Evolutionary conservation across 257 asterid genomes (phyloP).

Genomic region (Penstemon eatonii): DNA sequence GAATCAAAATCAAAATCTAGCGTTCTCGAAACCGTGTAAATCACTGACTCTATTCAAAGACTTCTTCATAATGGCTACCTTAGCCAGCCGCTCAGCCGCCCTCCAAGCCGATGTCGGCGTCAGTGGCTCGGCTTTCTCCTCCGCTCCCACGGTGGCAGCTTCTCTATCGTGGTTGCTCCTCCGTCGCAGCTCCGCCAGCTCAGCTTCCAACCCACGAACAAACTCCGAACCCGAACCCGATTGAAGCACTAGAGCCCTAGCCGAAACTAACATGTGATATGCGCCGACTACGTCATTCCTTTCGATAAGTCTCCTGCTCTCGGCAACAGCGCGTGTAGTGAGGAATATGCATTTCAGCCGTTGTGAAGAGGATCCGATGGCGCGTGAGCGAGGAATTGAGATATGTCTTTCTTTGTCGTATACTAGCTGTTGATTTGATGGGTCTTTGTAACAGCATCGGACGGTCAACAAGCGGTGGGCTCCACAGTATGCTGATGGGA

Average conservation of each 20-base stretch:
- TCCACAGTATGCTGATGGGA: constrained; percentile 65
- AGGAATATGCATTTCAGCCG: constrained; percentile 68
- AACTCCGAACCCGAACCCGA: constrained; percentile 53
- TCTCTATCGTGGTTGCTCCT: constrained; percentile 32
- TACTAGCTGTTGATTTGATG: constrained; percentile 70
- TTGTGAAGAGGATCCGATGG: constrained; percentile 68
- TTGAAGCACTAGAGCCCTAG: constrained; percentile 67
- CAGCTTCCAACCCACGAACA: constrained; percentile 75
- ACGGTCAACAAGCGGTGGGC: constrained; percentile 82
- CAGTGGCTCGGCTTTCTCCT: constrained; percentile 70
- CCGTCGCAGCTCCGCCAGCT: constrained; percentile 57
- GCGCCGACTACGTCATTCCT: constrained; percentile 69
- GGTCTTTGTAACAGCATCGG: constrained; percentile 79
- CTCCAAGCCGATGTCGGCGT: constrained; percentile 99
- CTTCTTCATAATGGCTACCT: constrained; percentile 93
- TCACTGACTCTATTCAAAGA: constrained; percentile 95
- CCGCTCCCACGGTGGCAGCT: constrained; percentile 3
- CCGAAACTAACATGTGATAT: constrained; percentile 72
- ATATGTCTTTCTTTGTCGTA: constrained; percentile 64
- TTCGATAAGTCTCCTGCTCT: constrained; percentile 59
- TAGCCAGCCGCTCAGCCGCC: constrained; percentile 98
- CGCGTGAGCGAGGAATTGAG: constrained; percentile 67
- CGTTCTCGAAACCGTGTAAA: constrained; percentile 93
- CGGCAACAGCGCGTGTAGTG: constrained; percentile 84
- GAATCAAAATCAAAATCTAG: constrained; percentile 64